Evolutionary conservation across 192 early-diverging fungal species (phyloP), one percentile per base, ranked within the genome.

Genomic region (Endogone sp.): DNA sequence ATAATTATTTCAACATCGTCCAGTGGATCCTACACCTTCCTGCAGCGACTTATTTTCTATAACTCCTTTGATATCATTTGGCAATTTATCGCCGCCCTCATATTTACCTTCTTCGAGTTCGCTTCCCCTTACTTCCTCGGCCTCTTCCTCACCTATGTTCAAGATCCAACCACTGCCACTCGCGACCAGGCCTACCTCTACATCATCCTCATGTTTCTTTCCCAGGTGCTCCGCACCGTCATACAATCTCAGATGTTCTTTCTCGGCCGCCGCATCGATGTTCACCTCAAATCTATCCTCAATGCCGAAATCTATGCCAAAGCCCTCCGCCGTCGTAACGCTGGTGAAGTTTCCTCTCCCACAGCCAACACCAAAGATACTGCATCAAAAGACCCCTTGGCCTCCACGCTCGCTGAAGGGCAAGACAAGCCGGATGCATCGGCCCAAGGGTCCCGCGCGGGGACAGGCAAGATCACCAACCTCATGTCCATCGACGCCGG

Each of bases 401-500:
- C 68, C 30, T 71, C 73, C 55, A 72, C 78, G 0, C 65, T 67
- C 23, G 65, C 70, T 0, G 49, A 73, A 11, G 62, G 65, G 25
- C 64, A 69, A 9, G 28, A 77, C 27, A 68, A 71, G n/a, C n/a
- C n/a, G n/a, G n/a, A n/a, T n/a, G n/a, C 67, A 72, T 71, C 0
- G 28, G 70, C 22, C n/a, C 23, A 4, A 25, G 66, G 63, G 3
- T 22, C 56, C 6, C 75, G 75, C 13, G 76, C 79, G n/a, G 65
- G 78, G 29, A 82, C 85, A 30, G 87, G 90, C 44, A 88, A 87
- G 75, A 86, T 92, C 55, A 89, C 89, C 6, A 91, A 87, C 72
- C 71, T 92, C 71, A 90, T 93, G 79, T 84, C 88, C 6, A 84
- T 87, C 4, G 94, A 95, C 63, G 78, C 90, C n/a, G 79, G 83